Percentiles rank a stretch among this genome's conserved stretches.
Evolutionary conservation across 202 grass and related monocot genomes (phyloP).

Genomic region (Hordeum pubiflorum): DNA sequence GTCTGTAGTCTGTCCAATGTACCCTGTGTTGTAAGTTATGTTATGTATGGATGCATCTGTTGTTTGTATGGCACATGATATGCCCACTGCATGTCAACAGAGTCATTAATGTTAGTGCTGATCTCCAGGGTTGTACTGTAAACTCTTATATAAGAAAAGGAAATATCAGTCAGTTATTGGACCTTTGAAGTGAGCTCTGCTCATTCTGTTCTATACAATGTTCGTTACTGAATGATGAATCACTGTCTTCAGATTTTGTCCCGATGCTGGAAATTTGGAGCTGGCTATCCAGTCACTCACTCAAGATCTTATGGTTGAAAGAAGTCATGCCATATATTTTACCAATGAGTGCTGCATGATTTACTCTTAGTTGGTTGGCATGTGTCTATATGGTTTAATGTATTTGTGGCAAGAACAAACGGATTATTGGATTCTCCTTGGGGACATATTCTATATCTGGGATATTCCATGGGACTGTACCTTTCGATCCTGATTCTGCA

Average conservation of each 20-base stretch:
- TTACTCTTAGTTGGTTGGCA: neutral
- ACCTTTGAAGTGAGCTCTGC: neutral
- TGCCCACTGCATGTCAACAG: conserved; percentile 30
- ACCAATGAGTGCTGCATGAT: neutral
- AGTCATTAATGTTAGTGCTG: conserved; percentile 37
- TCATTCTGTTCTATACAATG: conserved; percentile 3
- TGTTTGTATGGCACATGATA: conserved; percentile 32
- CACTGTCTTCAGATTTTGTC: neutral
- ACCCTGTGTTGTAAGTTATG: conserved; percentile 48
- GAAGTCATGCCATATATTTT: neutral
- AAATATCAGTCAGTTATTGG: conserved; percentile 8
- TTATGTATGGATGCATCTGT: conserved; percentile 41
- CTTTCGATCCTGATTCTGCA: conserved; percentile 17
- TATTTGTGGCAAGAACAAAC: neutral
- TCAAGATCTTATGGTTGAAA: neutral
- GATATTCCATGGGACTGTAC: conserved; percentile 11
- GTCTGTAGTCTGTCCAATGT: conserved; percentile 32
- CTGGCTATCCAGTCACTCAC: neutral
- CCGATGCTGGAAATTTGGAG: conserved; percentile 8
- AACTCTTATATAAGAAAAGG: conserved; percentile 16
- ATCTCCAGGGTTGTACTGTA: conserved; percentile 38
- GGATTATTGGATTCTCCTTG: conserved; percentile 18
- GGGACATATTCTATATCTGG: conserved; percentile 19
- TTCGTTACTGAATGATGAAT: neutral
- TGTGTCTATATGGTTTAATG: neutral